These are phyloP conservation scores for Trebouxia gelatinosa DNA, from an alignment of 163 green algal genomes.

Conservation along the genomic window DNA sequence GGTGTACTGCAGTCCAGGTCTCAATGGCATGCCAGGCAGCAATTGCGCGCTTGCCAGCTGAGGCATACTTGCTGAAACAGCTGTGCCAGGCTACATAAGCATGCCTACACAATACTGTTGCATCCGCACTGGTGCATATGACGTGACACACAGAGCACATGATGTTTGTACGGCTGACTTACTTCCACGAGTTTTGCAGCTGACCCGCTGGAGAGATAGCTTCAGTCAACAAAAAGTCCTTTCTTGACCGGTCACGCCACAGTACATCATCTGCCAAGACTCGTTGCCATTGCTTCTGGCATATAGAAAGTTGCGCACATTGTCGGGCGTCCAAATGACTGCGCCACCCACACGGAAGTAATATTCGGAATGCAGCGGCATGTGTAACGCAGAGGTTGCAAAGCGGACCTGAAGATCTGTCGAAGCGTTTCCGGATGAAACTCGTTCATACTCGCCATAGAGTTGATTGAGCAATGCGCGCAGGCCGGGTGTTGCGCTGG, in stretches of 20 bases:
- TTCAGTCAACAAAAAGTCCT: background rate
- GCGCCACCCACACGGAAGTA: background rate
- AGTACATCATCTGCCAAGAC: conserved; percentile 1
- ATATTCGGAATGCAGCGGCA: background rate
- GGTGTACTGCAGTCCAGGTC: background rate
- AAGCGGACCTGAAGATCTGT: conserved; percentile 7
- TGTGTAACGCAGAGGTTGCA: background rate
- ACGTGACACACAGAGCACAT: too few relatives aligned
- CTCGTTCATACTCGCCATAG: background rate
- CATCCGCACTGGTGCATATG: background rate
- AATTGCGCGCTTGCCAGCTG: background rate
- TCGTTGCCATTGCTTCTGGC: background rate
- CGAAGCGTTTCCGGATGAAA: background rate
- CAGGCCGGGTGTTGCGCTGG: background rate
- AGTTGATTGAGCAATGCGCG: background rate
- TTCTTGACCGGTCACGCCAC: background rate
- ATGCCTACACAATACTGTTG: background rate
- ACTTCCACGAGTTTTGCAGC: background rate
- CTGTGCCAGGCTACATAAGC: conserved; percentile 16
- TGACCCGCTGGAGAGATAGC: background rate
- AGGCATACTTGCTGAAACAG: background rate
- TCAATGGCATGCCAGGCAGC: conserved; percentile 10
- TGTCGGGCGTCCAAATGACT: background rate
- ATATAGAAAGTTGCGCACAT: background rate
- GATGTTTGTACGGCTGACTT: background rate